Base-by-base conservation (phyloP, 2,329 filamentous ascomycete genomes). In the Fusarium clavum region DNA sequence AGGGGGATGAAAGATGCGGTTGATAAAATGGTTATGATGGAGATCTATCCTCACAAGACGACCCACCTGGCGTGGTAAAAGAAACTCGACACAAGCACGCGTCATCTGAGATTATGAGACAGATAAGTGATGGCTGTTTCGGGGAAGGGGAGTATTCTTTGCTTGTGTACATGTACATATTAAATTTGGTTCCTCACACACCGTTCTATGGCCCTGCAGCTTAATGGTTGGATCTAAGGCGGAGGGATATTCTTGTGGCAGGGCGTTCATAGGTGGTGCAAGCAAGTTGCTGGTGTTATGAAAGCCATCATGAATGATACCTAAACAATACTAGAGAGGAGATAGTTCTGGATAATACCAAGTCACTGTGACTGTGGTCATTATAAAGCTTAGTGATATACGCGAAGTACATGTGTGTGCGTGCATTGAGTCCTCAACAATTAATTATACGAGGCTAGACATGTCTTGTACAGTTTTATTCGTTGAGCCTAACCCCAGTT, bases 161-260 rank as follows among this genome's bases (percentile, higher is more conserved):
- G 41, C 54, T 64, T 57, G 38, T 71, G 68, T 61, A 71, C 64
- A 61, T 69, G 64, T 70, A 70, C 53, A 71, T 71, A 57, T 70
- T 63, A 30, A 53, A 38, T 24, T 24, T 49, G 34, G 30, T 69
- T 52, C 25, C 46, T 58, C 29, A 41, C 44, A 52, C 45, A 46
- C 52, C 44, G 41, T 58, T 61, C 41, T 30, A 43, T 47, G 45
- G 55, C 55, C 54, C 25, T 47, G 25, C 27, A 53, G 44, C 41
- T 52, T 65, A 47, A 67, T 53, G 63, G 40, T 69, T 71, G 68
- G 68, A 71, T 71, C 55, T 65, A 56, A 61, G 51, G 46, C 29
- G 41, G 40, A 48, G 18, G 55, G 55, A 25, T 53, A 38, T 53
- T 29, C 58, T 56, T 64, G 57, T 58, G 70, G 69, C 61, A 61